Evolutionary conservation across 1,284 basidiomycete species (phyloP).

Genomic region (Fomitiporia mediterranea): DNA sequence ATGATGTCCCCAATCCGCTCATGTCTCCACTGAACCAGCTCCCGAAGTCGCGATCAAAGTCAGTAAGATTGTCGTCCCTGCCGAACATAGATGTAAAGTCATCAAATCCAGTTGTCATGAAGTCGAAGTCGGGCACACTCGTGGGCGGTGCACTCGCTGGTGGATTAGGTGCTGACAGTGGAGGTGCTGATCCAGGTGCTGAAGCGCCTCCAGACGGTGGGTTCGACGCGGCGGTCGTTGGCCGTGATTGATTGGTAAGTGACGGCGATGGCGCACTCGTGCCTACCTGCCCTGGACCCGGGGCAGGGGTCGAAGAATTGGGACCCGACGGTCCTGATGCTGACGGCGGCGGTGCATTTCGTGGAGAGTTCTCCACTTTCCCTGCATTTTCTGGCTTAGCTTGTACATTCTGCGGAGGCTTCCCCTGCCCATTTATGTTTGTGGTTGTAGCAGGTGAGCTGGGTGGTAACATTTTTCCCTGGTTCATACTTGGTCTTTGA

Average conservation of each 20-base stretch:
- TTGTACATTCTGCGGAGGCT: constrained; percentile 1
- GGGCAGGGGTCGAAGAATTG: constrained; percentile 9
- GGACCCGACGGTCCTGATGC: constrained; percentile 9
- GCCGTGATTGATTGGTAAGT: constrained; percentile 9
- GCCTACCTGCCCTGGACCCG: not conserved
- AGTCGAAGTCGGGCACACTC: constrained; percentile 2
- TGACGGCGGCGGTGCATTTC: constrained; percentile 3
- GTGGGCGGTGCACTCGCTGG: constrained; percentile 8
- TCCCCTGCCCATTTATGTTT: not conserved
- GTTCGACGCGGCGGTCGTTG: constrained; percentile 14
- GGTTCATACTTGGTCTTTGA: not conserved
- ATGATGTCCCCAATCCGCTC: not conserved
- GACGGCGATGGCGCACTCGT: constrained; percentile 7
- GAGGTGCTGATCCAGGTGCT: not conserved
- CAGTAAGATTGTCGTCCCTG: constrained; percentile 1
- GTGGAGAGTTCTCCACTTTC: constrained; percentile 14
- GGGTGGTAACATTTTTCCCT: constrained; percentile 16
- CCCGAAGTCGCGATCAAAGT: constrained; percentile 15
- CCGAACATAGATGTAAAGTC: constrained; percentile 20
- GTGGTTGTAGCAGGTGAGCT: constrained; percentile 12
- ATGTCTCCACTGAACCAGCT: constrained; percentile 15
- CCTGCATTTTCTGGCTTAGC: not conserved
- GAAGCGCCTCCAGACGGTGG: not conserved
- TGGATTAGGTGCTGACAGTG: constrained; percentile 2
- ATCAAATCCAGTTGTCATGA: constrained; percentile 16